A percentile compares a stretch with the other conserved stretches of the same genome.
Conservation (phyloP, 768 basidiomycete species). For the Russula earlei region DNA sequence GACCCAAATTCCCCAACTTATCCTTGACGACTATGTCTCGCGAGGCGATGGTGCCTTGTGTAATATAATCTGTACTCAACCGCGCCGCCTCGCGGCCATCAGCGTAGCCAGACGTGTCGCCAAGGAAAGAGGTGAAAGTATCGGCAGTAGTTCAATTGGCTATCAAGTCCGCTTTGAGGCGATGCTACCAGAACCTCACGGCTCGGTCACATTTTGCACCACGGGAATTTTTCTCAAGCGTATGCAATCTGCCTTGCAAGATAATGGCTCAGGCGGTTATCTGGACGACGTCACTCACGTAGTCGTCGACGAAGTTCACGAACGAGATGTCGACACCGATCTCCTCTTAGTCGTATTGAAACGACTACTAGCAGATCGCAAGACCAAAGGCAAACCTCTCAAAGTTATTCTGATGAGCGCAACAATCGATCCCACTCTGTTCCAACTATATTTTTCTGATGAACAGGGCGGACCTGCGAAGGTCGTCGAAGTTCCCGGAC, state of each 20-base stretch:
- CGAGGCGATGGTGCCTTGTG: slow-evolving; percentile 72
- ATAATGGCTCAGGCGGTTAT: slow-evolving; percentile 29
- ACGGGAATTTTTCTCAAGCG: slow-evolving; percentile 84
- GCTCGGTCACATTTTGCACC: slow-evolving; percentile 87
- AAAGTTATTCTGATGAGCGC: slow-evolving; percentile 94
- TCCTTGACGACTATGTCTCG: slow-evolving; percentile 76
- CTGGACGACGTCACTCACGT: slow-evolving; percentile 84
- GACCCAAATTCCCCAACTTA: slow-evolving; percentile 88
- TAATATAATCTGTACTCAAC: slow-evolving; percentile 91
- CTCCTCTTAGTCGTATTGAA: slow-evolving; percentile 83
- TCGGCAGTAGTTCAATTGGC: slow-evolving; percentile 64
- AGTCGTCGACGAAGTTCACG: slow-evolving; percentile 92
- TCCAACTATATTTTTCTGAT: slow-evolving; percentile 80
- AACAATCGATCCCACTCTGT: slow-evolving; percentile 84
- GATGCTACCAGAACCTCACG: slow-evolving; percentile 68
- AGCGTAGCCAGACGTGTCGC: slow-evolving; percentile 88
- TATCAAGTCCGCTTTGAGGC: slow-evolving; percentile 90
- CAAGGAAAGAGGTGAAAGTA: slow-evolving; percentile 67
- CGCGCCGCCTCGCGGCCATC: slow-evolving; percentile 83
- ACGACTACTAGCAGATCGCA: slow-evolving; percentile 66
- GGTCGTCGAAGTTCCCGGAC: slow-evolving; percentile 79
- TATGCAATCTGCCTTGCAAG: slow-evolving; percentile 64
- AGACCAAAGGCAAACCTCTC: slow-evolving; percentile 56
- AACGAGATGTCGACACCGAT: slow-evolving; percentile 91
- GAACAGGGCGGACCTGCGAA: slow-evolving; percentile 48